These are phyloP conservation scores for Cornus suecica DNA, from an alignment of 148 eudicot species.

Conservation along the genomic window DNA sequence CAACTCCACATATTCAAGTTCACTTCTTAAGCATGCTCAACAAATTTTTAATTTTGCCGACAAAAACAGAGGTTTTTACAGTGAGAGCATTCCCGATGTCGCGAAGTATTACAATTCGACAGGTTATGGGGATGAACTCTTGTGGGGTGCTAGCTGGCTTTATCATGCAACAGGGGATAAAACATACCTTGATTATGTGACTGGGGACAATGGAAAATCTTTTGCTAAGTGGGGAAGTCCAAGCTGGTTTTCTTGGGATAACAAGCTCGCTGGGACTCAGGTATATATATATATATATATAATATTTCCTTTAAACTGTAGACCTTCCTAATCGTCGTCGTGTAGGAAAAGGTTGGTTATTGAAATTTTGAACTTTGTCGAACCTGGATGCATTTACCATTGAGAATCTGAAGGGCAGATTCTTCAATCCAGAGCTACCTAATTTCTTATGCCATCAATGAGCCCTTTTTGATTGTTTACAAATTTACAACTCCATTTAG, in stretches of 20 bases:
- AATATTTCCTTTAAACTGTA: background rate
- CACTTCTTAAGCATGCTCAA: conserved; percentile 69
- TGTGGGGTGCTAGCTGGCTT: conserved; percentile 97
- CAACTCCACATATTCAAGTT: conserved; percentile 54
- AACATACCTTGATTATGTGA: conserved; percentile 56
- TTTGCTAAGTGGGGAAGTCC: conserved; percentile 72
- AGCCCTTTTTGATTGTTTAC: background rate
- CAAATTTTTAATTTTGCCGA: conserved; percentile 76
- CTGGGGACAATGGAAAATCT: conserved; percentile 56
- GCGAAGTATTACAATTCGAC: conserved; percentile 76
- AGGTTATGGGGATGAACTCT: conserved; percentile 86
- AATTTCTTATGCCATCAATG: background rate
- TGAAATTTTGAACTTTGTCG: background rate
- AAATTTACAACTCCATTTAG: too few relatives aligned
- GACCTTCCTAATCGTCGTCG: background rate
- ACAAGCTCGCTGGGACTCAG: conserved; percentile 89
- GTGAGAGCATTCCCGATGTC: conserved; percentile 70
- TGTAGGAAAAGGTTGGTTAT: background rate
- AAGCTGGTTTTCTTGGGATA: conserved; percentile 97
- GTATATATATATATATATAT: too few relatives aligned
- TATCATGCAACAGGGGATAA: conserved; percentile 78
- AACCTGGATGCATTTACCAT: background rate
- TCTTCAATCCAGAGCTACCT: background rate
- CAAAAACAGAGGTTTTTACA: conserved; percentile 58
- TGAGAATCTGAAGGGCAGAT: background rate